phyloP scores from a whole-genome alignment of 169 alveolate species.

The Cryptosporidium ryanae region DNA sequence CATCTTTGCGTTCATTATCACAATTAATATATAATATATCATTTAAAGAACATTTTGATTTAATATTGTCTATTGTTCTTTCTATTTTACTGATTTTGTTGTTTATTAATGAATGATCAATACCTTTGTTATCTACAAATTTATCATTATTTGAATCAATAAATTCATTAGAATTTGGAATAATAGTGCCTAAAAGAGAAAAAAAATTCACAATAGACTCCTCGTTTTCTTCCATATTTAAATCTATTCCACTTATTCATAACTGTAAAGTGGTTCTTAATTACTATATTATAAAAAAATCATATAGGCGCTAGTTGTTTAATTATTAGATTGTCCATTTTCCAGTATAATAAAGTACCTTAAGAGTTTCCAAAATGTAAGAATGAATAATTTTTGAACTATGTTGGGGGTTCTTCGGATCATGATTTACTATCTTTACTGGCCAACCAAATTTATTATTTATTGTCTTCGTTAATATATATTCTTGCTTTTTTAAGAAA shows the following conservation, averaged over 20 bases:
- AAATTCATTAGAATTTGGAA: conserved; percentile 23
- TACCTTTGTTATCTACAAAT: neutral
- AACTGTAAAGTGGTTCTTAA: no score
- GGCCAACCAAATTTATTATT: conserved; percentile 36
- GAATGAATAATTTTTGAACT: conserved; percentile 31
- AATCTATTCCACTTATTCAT: no score
- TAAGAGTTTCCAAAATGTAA: conserved; percentile 8
- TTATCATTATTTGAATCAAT: neutral
- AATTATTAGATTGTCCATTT: neutral
- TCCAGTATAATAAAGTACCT: neutral
- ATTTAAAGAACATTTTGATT: conserved; percentile 10
- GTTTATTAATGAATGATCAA: neutral
- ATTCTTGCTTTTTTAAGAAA: conserved; percentile 4
- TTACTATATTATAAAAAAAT: neutral
- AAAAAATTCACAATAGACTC: conserved; percentile 43
- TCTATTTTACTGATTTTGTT: no score
- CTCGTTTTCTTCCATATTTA: conserved; percentile 34
- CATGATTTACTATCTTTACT: conserved; percentile 18
- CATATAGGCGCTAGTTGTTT: conserved; percentile 27
- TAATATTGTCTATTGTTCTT: neutral
- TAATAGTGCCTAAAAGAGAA: conserved; percentile 5
- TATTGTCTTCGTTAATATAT: conserved; percentile 1
- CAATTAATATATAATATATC: neutral
- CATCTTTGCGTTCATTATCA: no score
- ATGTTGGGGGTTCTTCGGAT: conserved; percentile 33